phyloP scores from a whole-genome alignment of 495 filamentous ascomycete species.

The Amphirosellinia nigrospora region DNA sequence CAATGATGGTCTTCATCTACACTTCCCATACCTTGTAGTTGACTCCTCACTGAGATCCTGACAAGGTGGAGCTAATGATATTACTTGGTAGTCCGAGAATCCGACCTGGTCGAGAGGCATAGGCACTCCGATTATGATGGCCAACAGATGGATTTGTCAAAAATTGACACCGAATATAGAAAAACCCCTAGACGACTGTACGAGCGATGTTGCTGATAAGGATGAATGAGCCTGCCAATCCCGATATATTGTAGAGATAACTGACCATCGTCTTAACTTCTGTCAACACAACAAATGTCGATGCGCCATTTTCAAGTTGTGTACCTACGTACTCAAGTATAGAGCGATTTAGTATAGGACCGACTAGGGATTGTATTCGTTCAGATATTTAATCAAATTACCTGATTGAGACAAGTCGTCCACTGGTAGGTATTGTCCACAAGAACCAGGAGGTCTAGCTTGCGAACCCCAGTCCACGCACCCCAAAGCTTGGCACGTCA shows the following conservation, averaged over 20 bases:
- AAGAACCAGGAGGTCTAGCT: neutral
- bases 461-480: neutral
- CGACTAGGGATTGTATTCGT: too few species aligned
- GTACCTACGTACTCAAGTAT: too few species aligned
- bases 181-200: neutral
- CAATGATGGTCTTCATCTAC: neutral
- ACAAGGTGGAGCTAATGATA: neutral
- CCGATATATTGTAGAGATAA: neutral
- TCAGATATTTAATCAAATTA: neutral
- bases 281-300: neutral
- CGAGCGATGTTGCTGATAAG: neutral
- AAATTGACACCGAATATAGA: neutral
- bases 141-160: neutral
- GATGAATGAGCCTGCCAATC: neutral
- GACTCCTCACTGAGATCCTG: neutral
- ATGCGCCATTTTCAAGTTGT: neutral
- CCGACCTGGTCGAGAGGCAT: neutral
- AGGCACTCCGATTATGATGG: neutral
- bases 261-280: neutral
- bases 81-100: neutral
- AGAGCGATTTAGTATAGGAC: too few species aligned
- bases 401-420: neutral
- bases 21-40: neutral
- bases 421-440: neutral
- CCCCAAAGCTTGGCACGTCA: slow-evolving; percentile 2